Conservation (phyloP, 2,329 filamentous ascomycete species). For the Cladosporium austrohemisphaericum region DNA sequence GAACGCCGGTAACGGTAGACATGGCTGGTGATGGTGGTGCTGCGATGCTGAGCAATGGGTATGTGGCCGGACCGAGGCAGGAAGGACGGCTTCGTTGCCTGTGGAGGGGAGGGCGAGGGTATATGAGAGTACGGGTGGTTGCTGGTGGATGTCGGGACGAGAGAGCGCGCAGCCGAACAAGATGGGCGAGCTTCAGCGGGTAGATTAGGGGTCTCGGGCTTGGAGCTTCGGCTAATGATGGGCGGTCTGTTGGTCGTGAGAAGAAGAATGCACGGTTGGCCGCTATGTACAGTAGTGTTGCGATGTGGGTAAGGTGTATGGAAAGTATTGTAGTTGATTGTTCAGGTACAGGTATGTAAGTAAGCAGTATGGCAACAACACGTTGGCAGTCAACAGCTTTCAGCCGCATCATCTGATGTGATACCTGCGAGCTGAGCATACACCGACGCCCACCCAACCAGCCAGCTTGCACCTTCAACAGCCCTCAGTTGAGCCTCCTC, state of each 20-base stretch:
- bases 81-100: conserved; percentile 79
- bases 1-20: conserved; percentile 36
- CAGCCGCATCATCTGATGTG: not conserved
- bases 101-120: conserved; percentile 18
- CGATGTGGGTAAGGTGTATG: not conserved
- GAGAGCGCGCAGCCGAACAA: not conserved
- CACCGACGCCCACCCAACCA: not conserved
- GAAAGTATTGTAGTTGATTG: not conserved
- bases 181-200: conserved; percentile 7
- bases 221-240: conserved; percentile 1
- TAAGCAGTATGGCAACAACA: not conserved
- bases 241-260: not conserved
- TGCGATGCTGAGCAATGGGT: conserved; percentile 21
- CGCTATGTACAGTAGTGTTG: too few species aligned
- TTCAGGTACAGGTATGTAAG: not conserved
- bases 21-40: conserved; percentile 42
- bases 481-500: conserved; percentile 5
- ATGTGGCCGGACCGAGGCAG: conserved; percentile 94
- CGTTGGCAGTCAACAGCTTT: not conserved
- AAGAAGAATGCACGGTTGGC: not conserved
- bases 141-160: conserved; percentile 1
- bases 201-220: conserved; percentile 13
- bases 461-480: conserved; percentile 3
- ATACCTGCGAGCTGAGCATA: not conserved
- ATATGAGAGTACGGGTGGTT: conserved; percentile 7